phyloP scores from a whole-genome alignment of 345 rosid species.

The Eucalyptus albens region DNA sequence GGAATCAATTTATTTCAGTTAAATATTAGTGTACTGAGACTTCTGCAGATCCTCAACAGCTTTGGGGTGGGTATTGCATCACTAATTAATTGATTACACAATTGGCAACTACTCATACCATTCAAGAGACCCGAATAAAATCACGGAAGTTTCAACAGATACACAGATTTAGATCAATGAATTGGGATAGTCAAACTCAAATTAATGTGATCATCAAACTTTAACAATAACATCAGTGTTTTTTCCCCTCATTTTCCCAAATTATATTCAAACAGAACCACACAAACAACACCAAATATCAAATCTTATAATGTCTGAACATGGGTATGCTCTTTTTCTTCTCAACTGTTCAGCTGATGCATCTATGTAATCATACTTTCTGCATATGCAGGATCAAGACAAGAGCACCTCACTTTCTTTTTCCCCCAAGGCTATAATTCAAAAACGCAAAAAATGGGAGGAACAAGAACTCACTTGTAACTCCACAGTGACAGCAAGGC shows the following conservation, averaged over 20 bases:
- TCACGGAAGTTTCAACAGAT: not conserved
- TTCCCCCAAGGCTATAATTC: not conserved
- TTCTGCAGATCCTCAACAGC: not conserved
- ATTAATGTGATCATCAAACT: not conserved
- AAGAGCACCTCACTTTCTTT: not conserved
- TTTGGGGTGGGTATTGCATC: not conserved
- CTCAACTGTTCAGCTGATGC: not conserved
- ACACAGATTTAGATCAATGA: not conserved
- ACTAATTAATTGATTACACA: not conserved
- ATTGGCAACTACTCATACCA: not conserved
- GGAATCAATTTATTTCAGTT: not conserved
- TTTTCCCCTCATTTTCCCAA: not conserved
- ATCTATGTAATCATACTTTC: not conserved
- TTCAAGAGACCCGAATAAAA: not conserved
- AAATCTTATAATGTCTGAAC: not conserved
- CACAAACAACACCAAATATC: not conserved
- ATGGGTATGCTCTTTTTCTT: not conserved
- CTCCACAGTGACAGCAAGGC: constrained; percentile 98
- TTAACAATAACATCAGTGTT: not conserved
- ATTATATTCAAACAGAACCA: not conserved
- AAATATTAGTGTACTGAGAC: not conserved
- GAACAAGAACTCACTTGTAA: constrained; percentile 93
- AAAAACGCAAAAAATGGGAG: constrained; percentile 10
- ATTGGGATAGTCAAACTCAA: not conserved
- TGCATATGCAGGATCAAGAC: not conserved